These are phyloP conservation scores for Colletotrichum brevisporum DNA, from an alignment of 2,329 filamentous ascomycete genomes.

Conservation along the genomic window DNA sequence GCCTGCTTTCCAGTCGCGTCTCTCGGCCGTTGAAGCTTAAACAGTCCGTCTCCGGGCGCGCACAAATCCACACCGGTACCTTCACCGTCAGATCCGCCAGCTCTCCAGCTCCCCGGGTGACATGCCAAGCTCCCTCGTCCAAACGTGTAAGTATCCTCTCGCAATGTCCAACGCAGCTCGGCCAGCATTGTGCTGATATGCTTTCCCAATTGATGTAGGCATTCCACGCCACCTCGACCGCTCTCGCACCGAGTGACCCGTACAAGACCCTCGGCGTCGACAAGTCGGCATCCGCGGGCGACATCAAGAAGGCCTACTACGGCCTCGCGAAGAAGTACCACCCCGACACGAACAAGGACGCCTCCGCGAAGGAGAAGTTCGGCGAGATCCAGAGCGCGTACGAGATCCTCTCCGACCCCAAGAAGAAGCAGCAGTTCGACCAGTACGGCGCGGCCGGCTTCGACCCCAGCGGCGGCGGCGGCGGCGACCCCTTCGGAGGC, in stretches of 20 bases:
- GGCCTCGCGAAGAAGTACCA: constrained; percentile 97
- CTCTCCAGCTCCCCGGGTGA: constrained; percentile 46
- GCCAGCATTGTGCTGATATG: constrained; percentile 8
- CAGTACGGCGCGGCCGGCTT: constrained; percentile 91
- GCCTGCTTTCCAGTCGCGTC: constrained; percentile 56
- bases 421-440: constrained; percentile 94
- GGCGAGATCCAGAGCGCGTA: constrained; percentile 94
- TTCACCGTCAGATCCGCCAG: constrained; percentile 34
- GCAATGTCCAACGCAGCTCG: not conserved
- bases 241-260: constrained; percentile 77
- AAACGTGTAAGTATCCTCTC: constrained; percentile 41
- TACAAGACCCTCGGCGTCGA: constrained; percentile 89
- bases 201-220: constrained; percentile 49
- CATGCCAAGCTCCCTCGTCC: constrained; percentile 43
- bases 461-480: constrained; percentile 78
- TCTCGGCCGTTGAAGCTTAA: constrained; percentile 57
- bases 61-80: constrained; percentile 38
- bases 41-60: constrained; percentile 56
- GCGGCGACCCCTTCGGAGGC: constrained; percentile 72
- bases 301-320: constrained; percentile 99
- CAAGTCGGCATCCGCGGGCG: constrained; percentile 83
- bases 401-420: constrained; percentile 90
- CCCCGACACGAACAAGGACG: constrained; percentile 97
- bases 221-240: constrained; percentile 73
- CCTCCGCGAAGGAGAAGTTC: constrained; percentile 94